Conservation (phyloP, 202 grass and related monocot species). For the Digitaria exilis region DNA sequence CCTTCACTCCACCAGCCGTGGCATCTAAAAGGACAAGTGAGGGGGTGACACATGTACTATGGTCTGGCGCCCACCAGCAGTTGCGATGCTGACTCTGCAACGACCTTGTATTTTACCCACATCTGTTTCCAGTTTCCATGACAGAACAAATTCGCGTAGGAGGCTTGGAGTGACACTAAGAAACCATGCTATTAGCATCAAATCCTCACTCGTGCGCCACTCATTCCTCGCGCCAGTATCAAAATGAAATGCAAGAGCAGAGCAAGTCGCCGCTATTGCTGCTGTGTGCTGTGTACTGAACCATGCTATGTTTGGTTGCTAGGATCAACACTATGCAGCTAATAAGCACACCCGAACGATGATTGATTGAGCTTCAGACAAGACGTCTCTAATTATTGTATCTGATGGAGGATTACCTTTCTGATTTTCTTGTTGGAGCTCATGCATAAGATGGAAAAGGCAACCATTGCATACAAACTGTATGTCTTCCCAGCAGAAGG, state of each 20-base stretch:
- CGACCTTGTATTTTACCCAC: slow-evolving; percentile 16
- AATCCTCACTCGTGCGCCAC: not conserved
- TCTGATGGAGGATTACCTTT: too few relatives aligned
- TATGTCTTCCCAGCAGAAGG: too few relatives aligned
- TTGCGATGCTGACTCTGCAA: slow-evolving; percentile 29
- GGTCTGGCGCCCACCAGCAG: slow-evolving; percentile 29
- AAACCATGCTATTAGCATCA: not conserved
- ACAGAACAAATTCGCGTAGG: slow-evolving; percentile 8
- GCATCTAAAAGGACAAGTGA: not conserved
- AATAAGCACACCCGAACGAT: too few relatives aligned
- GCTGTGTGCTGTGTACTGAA: too few relatives aligned
- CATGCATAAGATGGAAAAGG: too few relatives aligned
- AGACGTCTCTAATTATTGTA: too few relatives aligned
- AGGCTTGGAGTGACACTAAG: not conserved
- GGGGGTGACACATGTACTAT: slow-evolving; percentile 1
- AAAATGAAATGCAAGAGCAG: not conserved
- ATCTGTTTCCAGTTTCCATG: not conserved
- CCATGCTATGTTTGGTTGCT: not conserved
- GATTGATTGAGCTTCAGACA: too few relatives aligned
- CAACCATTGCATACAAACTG: too few relatives aligned
- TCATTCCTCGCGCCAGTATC: not conserved
- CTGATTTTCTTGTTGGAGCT: too few relatives aligned
- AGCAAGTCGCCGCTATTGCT: too few relatives aligned
- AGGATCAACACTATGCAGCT: too few relatives aligned
- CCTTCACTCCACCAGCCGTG: too few relatives aligned